phyloP scores from a whole-genome alignment of 106 monocot genomes.

The Posidonia australis region DNA sequence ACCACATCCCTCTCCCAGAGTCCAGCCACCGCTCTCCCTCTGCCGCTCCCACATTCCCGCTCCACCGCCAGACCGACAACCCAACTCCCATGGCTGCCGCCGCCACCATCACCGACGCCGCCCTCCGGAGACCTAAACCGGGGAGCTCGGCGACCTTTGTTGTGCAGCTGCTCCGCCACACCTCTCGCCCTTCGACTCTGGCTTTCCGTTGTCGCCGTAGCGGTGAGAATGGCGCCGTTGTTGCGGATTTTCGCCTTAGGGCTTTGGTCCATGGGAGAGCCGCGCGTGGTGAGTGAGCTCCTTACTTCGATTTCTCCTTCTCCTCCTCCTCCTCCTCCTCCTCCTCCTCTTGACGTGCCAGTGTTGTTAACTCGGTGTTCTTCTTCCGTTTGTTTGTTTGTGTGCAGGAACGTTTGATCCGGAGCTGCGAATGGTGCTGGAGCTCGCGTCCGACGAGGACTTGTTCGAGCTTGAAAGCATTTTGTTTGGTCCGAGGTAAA shows the following conservation, averaged over 20 bases:
- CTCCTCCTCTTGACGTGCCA: no score
- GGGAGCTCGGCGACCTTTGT: not conserved
- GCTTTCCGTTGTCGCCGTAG: not conserved
- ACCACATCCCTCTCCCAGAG: no score
- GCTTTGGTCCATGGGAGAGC: not conserved
- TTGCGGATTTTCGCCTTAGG: not conserved
- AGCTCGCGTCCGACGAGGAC: constrained; percentile 74
- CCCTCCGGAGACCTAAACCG: not conserved
- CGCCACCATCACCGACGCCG: not conserved
- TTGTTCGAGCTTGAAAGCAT: constrained; percentile 72
- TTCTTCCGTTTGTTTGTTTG: not conserved
- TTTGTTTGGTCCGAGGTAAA: constrained; percentile 77
- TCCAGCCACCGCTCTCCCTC: not conserved
- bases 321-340: no score
- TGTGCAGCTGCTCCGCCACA: not conserved
- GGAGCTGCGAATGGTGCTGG: constrained; percentile 81
- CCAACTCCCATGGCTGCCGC: not conserved
- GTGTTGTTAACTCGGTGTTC: no score
- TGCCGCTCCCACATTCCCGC: not conserved
- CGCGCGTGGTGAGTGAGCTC: not conserved
- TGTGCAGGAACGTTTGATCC: constrained; percentile 49
- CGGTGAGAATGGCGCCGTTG: not conserved
- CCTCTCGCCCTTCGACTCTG: not conserved
- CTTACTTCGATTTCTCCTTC: no score
- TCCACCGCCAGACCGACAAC: not conserved